Evolutionary conservation across 2,329 filamentous ascomycete species (phyloP), one percentile per base, ranked within the genome.

Genomic region (Colletotrichum higginsianum): DNA sequence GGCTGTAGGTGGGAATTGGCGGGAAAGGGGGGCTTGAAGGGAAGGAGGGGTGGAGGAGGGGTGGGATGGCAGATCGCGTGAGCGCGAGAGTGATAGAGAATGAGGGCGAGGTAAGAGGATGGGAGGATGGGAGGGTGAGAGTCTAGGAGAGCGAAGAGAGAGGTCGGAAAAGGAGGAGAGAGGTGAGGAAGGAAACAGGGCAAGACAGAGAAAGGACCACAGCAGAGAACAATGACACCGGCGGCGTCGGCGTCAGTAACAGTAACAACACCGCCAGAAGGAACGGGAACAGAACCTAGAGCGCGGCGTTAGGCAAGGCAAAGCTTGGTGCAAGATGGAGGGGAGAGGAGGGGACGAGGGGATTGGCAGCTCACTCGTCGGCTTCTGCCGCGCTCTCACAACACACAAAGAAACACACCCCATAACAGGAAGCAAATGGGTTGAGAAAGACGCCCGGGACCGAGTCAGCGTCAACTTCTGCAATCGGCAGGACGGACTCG

Each of bases 1-100:
- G 80, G 80, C 75, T 74, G 73, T 67, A 57, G 69, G 66, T 16
- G 42, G 55, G 35, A 46, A 15, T 35, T 68, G 40, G 57, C 52
- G 47, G 67, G 62, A 73, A 60, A 23, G 50, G 50, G 44, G 52
- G 52, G 30, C 26, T 40, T 57, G 46, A 72, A 47, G 61, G 58
- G 55, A 50, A 61, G 53, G 16, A 49, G 47, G 35, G 18, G 15
- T 42, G 30, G 42, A 49, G 56, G 66, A 69, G 50, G 42, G 49
- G 49, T 61, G 47, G 55, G 61, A 38, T 38, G 9, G 35, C 35
- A 38, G 38, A 64, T 21, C 30, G 55, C 35, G 64, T 18, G 26
- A 15, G 38, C 6, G 52, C 30, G 11, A 50, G 35, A 40, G 55
- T 26, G 26, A 57, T 42, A 18, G 18, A 15, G 42, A 56, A 16